phyloP scores from a whole-genome alignment of 768 basidiomycete species.

The Trametes gibbosa region DNA sequence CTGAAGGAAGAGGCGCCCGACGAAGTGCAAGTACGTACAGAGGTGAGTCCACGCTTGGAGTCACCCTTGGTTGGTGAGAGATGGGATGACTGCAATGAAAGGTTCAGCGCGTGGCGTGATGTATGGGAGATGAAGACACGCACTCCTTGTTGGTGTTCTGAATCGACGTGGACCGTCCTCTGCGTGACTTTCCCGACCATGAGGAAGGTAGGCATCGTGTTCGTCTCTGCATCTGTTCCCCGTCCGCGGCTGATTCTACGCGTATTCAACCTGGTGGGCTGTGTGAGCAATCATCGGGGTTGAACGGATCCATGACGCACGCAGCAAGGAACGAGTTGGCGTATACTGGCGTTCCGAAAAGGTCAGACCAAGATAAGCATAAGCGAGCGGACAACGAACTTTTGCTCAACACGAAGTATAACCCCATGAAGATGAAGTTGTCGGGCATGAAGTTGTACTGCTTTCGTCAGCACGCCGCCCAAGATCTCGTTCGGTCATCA shows the following conservation, averaged over 20 bases:
- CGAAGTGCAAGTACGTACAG: not conserved
- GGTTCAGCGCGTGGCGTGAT: not conserved
- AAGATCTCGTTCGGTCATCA: not conserved
- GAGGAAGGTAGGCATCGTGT: slow-evolving; percentile 29
- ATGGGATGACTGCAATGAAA: not conserved
- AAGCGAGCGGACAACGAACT: slow-evolving; percentile 37
- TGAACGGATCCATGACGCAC: slow-evolving; percentile 32
- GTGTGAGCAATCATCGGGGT: not conserved
- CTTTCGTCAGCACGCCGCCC: not conserved
- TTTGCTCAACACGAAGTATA: slow-evolving; percentile 67
- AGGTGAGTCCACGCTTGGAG: not conserved
- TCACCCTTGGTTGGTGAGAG: slow-evolving; percentile 5
- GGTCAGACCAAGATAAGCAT: not conserved
- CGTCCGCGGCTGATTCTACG: slow-evolving; percentile 51
- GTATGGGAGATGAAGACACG: not conserved
- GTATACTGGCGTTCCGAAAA: slow-evolving; percentile 42
- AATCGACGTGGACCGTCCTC: slow-evolving; percentile 14
- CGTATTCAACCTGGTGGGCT: slow-evolving; percentile 51
- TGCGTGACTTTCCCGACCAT: slow-evolving; percentile 29
- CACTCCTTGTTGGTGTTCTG: slow-evolving; percentile 8
- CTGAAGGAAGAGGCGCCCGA: not conserved
- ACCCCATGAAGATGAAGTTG: slow-evolving; percentile 59
- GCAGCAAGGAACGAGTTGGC: slow-evolving; percentile 66
- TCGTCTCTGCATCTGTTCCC: slow-evolving; percentile 46
- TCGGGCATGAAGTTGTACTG: slow-evolving; percentile 55